These are phyloP conservation scores for Picea engelmannii DNA, from an alignment of 83 land plant genomes.

Conservation along the genomic window DNA sequence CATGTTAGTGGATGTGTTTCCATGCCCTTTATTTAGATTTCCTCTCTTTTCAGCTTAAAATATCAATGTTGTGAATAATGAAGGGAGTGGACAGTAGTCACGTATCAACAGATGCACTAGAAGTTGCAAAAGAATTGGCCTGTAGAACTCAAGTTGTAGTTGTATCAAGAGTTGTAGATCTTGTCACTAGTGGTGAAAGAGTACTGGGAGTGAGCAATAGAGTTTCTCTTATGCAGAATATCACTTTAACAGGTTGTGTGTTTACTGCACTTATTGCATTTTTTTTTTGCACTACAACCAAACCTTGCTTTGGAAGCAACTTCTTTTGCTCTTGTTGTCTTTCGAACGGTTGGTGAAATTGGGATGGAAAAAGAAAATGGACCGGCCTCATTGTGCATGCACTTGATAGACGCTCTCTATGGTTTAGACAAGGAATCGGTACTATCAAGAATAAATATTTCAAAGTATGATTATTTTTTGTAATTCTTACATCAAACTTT, in stretches of 20 bases:
- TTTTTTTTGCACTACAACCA: constrained; percentile 77
- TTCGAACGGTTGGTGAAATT: constrained; percentile 82
- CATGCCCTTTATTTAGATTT: neutral
- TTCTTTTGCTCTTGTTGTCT: constrained; percentile 76
- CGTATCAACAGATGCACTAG: constrained; percentile 73
- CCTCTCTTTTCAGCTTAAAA: neutral
- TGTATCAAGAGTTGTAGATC: constrained; percentile 88
- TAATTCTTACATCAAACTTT: too few species aligned
- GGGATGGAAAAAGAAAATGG: constrained; percentile 78
- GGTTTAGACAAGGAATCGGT: constrained; percentile 62
- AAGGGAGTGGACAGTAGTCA: constrained; percentile 85
- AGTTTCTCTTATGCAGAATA: constrained; percentile 82
- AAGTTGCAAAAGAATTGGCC: constrained; percentile 86
- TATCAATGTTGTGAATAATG: neutral
- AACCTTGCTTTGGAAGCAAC: constrained; percentile 70
- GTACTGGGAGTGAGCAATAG: constrained; percentile 83
- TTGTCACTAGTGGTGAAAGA: constrained; percentile 76
- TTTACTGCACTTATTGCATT: constrained; percentile 89
- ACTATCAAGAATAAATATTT: constrained; percentile 48
- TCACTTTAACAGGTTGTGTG: constrained; percentile 92
- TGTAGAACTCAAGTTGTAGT: constrained; percentile 62
- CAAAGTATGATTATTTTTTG: constrained; percentile 15
- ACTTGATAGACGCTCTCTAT: constrained; percentile 77
- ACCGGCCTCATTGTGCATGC: constrained; percentile 85
- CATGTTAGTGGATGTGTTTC: neutral